A percentile compares a stretch with the other conserved stretches of the same genome.
Evolutionary conservation across 306 rosid species (phyloP).

Genomic region (Benincasa hispida): DNA sequence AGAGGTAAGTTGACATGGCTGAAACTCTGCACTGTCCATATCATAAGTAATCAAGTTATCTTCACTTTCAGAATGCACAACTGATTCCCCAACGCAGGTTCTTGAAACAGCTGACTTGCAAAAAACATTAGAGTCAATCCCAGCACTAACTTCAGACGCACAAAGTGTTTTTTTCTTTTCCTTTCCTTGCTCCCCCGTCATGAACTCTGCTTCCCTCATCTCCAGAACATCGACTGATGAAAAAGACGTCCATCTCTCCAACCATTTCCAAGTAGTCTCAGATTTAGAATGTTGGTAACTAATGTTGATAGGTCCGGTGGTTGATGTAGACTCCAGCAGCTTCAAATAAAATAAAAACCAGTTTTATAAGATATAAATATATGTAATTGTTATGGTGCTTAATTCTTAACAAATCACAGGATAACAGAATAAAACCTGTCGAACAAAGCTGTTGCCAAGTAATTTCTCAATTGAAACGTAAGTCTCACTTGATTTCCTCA

Average conservation of each 20-base stretch:
- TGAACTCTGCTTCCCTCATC: constrained; percentile 14
- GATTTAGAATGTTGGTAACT: constrained; percentile 63
- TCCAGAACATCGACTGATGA: constrained; percentile 31
- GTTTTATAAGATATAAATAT: not conserved
- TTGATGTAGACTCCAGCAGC: constrained; percentile 70
- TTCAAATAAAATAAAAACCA: constrained; percentile 5
- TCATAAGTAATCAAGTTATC: constrained; percentile 33
- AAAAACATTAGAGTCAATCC: constrained; percentile 24
- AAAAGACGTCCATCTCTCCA: constrained; percentile 89
- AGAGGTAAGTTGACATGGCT: constrained; percentile 25
- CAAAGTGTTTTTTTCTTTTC: constrained; percentile 13
- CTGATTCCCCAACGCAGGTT: constrained; percentile 21
- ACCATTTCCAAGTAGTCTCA: constrained; percentile 85
- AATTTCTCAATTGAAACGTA: constrained; percentile 53
- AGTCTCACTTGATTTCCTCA: constrained; percentile 20
- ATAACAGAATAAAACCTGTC: constrained; percentile 37
- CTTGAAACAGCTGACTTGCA: constrained; percentile 27
- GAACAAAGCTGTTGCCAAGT: constrained; percentile 60
- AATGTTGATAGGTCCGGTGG: constrained; percentile 43
- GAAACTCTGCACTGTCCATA: constrained; percentile 30
- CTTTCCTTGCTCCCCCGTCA: constrained; percentile 26
- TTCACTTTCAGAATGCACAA: constrained; percentile 43
- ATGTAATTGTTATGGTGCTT: not conserved
- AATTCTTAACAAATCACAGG: not conserved
- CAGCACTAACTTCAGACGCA: constrained; percentile 18